These are phyloP conservation scores for Vigna nakashimae DNA, from an alignment of 306 rosid species.

Conservation along the genomic window DNA sequence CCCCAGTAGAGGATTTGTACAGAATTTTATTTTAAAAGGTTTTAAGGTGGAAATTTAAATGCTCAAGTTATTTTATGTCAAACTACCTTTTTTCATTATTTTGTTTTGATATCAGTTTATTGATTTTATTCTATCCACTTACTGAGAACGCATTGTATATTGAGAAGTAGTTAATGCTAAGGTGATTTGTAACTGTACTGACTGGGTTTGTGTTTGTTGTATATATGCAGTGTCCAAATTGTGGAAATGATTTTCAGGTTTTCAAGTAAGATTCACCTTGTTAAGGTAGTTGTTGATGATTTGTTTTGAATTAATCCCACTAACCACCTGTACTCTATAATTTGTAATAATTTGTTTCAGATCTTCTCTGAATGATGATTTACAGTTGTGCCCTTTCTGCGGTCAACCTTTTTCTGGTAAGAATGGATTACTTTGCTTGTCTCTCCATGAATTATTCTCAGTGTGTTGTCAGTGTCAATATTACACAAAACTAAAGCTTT, in stretches of 20 bases:
- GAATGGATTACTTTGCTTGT: conserved; percentile 11
- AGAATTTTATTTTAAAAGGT: neutral
- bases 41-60: conserved; percentile 10
- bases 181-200: conserved; percentile 13
- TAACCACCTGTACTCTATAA: neutral
- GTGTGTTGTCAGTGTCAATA: neutral
- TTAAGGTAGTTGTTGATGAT: conserved; percentile 30
- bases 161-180: neutral
- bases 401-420: conserved; percentile 94
- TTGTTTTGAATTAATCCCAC: conserved; percentile 31
- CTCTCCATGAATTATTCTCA: neutral
- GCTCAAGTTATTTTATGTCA: conserved; percentile 1
- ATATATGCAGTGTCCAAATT: conserved; percentile 90
- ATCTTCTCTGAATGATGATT: conserved; percentile 74
- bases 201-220: conserved; percentile 29
- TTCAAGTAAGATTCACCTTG: conserved; percentile 76
- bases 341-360: conserved; percentile 54
- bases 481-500: neutral
- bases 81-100: conserved; percentile 28
- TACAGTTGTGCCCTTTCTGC: conserved; percentile 92
- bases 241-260: conserved; percentile 93
- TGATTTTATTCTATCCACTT: conserved; percentile 17
- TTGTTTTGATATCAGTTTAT: neutral
- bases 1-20: neutral
- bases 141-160: conserved; percentile 1